Conservation (phyloP, 2,329 filamentous ascomycete genomes). For the Curvularia lunata region DNA sequence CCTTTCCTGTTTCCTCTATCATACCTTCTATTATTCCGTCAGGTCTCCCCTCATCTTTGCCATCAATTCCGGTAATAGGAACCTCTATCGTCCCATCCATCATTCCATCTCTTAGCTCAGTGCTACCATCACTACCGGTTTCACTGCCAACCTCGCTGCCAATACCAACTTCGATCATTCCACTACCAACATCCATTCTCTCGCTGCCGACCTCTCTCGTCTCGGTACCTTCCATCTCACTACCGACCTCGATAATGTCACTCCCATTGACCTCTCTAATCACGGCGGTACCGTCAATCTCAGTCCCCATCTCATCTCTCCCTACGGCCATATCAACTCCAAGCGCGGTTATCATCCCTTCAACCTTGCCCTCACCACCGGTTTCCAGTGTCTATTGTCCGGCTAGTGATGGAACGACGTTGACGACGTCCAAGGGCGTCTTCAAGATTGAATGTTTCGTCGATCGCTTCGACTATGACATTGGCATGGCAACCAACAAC, state of each 20-base stretch:
- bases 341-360: not conserved
- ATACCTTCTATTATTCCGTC: not conserved
- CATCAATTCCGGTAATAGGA: not conserved
- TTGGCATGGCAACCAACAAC: constrained; percentile 7
- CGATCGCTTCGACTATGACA: constrained; percentile 14
- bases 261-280: not conserved
- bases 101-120: not conserved
- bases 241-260: not conserved
- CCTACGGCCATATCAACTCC: not conserved
- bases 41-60: not conserved
- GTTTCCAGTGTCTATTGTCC: constrained; percentile 14
- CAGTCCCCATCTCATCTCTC: not conserved
- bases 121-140: not conserved
- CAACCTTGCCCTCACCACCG: not conserved
- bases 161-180: not conserved
- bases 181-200: too few relatives aligned
- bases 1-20: not conserved
- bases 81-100: not conserved
- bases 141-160: not conserved
- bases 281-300: not conserved
- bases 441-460: constrained; percentile 23
- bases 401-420: constrained; percentile 10
- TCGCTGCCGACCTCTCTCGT: not conserved
- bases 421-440: constrained; percentile 13
- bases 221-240: not conserved